Evolutionary conservation across 768 basidiomycete species (phyloP).

Genomic region (Calocybe cyanea): DNA sequence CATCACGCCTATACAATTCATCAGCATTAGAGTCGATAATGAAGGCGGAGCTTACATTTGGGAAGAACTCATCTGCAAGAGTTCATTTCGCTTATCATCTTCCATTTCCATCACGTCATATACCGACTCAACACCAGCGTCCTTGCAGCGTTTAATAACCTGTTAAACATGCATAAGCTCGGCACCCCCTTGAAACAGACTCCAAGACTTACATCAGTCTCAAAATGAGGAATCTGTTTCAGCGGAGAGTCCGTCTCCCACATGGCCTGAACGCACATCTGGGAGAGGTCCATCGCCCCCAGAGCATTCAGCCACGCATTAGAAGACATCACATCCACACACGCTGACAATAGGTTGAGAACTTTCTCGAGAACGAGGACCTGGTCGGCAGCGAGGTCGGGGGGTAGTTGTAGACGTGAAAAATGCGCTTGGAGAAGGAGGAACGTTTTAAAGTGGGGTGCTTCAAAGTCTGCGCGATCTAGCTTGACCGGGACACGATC

Average conservation of each 20-base stretch:
- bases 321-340: constrained; percentile 97
- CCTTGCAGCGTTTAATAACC: constrained; percentile 84
- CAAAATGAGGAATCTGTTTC: constrained; percentile 96
- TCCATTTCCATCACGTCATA: constrained; percentile 99
- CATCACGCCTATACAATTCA: constrained; percentile 65
- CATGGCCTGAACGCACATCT: constrained; percentile 98
- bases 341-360: constrained; percentile 86
- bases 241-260: constrained; percentile 97
- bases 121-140: constrained; percentile 78
- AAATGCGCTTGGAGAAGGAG: constrained; percentile 96
- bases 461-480: constrained; percentile 76
- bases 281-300: constrained; percentile 95
- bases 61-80: constrained; percentile 78
- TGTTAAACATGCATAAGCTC: constrained; percentile 21
- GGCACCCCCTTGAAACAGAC: not conserved
- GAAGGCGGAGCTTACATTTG: constrained; percentile 71
- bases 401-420: constrained; percentile 85
- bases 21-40: not conserved
- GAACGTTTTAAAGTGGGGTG: constrained; percentile 98
- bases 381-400: constrained; percentile 93
- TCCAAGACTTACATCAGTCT: constrained; percentile 61
- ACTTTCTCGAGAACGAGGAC: constrained; percentile 84
- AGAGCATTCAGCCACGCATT: constrained; percentile 94
- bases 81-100: constrained; percentile 76
- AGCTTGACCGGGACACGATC: constrained; percentile 97